A percentile compares a stretch with the other conserved stretches of the same genome.
These are phyloP conservation scores for Rhynchosporium agropyri DNA, from an alignment of 2,329 filamentous ascomycete species.

Conservation along the genomic window DNA sequence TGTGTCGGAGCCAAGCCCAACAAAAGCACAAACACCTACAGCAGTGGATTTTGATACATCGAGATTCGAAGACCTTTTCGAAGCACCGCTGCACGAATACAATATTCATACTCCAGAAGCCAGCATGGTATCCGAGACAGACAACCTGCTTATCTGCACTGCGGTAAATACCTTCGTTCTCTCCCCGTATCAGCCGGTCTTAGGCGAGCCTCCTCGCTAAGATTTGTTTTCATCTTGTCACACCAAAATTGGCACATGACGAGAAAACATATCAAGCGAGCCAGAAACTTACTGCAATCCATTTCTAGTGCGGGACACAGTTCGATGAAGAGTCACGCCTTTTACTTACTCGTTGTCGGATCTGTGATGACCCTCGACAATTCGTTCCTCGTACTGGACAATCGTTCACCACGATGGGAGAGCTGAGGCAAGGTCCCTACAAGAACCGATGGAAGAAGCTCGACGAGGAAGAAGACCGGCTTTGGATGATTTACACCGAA, in stretches of 20 bases:
- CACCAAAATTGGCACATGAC: not conserved
- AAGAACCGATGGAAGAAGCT: constrained; percentile 56
- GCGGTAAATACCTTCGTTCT: constrained; percentile 48
- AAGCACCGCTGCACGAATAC: constrained; percentile 31
- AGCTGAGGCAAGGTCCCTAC: constrained; percentile 47
- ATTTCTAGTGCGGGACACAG: constrained; percentile 75
- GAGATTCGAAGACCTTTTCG: constrained; percentile 26
- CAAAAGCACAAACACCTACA: constrained; percentile 9
- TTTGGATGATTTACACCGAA: constrained; percentile 52
- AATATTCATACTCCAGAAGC: constrained; percentile 24
- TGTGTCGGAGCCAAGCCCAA: not conserved
- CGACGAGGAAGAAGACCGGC: constrained; percentile 48
- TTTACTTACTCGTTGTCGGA: constrained; percentile 60
- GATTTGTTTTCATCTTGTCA: no score
- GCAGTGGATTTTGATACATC: constrained; percentile 12
- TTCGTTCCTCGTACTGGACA: constrained; percentile 68
- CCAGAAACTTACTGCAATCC: constrained; percentile 34
- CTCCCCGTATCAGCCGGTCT: not conserved
- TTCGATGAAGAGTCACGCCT: constrained; percentile 56
- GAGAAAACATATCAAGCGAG: not conserved
- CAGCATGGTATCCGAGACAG: constrained; percentile 28
- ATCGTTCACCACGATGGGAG: constrained; percentile 62
- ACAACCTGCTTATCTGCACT: constrained; percentile 59
- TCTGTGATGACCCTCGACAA: constrained; percentile 75
- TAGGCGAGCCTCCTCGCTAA: not conserved